A percentile compares a stretch with the other conserved stretches of the same genome.
These are phyloP conservation scores for Sphaerulina vaccinii DNA, from an alignment of 2,329 filamentous ascomycete species.

Conservation along the genomic window DNA sequence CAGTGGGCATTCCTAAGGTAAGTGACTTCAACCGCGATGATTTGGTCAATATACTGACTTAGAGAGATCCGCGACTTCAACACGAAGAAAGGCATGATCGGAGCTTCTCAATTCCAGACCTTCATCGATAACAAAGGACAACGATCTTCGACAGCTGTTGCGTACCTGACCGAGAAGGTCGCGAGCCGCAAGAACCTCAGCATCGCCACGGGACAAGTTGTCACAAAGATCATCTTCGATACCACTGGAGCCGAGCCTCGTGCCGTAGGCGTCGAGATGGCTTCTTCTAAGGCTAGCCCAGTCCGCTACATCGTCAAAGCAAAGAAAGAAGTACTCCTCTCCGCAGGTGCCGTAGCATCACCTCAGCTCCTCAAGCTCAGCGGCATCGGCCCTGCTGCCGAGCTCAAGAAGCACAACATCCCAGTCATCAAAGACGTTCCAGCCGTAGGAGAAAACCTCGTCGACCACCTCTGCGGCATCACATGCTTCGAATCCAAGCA, in stretches of 20 bases:
- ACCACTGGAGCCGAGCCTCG: constrained; percentile 18
- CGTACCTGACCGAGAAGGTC: constrained; percentile 24
- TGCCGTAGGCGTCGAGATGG: constrained; percentile 26
- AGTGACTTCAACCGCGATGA: background rate
- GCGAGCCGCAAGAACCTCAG: constrained; percentile 23
- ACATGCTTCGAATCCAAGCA: constrained; percentile 40
- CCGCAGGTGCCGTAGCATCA: constrained; percentile 41
- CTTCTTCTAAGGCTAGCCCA: constrained; percentile 15
- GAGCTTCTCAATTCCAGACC: constrained; percentile 21
- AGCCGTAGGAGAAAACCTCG: constrained; percentile 61
- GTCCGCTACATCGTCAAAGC: constrained; percentile 28
- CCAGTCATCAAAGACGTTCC: constrained; percentile 58
- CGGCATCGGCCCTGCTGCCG: constrained; percentile 56
- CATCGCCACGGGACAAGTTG: constrained; percentile 24
- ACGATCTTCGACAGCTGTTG: constrained; percentile 23
- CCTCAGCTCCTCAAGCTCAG: constrained; percentile 57
- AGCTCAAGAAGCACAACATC: constrained; percentile 56
- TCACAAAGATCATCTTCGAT: constrained; percentile 27
- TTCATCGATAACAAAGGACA: constrained; percentile 27
- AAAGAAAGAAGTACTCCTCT: constrained; percentile 43
- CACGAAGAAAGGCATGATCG: constrained; percentile 20
- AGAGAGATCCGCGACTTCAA: constrained; percentile 19
- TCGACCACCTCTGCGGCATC: constrained; percentile 50
- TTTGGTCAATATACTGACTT: background rate
- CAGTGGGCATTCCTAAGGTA: constrained; percentile 23